A percentile compares a stretch with the other conserved stretches of the same genome.
phyloP scores from a whole-genome alignment of 345 rosid species.

The Litchi chinensis region DNA sequence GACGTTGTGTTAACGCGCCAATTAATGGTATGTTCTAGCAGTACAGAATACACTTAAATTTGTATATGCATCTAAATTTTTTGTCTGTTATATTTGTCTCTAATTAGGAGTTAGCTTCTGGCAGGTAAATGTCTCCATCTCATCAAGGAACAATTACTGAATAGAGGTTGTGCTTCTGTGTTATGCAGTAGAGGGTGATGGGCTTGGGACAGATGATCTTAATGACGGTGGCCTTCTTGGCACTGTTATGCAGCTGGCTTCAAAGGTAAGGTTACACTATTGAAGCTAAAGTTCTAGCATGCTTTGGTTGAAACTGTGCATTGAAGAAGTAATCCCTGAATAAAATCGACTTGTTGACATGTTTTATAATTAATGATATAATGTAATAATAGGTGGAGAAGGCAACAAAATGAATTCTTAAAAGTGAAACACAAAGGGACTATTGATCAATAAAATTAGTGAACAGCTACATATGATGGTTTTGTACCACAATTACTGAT shows the following conservation, averaged over 20 bases:
- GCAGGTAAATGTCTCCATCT: constrained; percentile 83
- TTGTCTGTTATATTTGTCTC: not conserved
- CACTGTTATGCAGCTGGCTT: constrained; percentile 86
- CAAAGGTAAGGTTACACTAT: constrained; percentile 58
- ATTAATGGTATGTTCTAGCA: constrained; percentile 59
- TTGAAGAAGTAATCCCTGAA: constrained; percentile 1
- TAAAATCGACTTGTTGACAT: not conserved
- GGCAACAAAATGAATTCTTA: not conserved
- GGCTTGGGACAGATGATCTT: constrained; percentile 60
- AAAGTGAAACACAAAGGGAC: too few relatives aligned
- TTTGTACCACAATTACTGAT: not conserved
- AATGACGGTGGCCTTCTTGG: constrained; percentile 85
- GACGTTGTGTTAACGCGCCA: constrained; percentile 76
- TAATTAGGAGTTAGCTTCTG: constrained; percentile 17
- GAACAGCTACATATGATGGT: not conserved
- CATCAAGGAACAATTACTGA: constrained; percentile 76
- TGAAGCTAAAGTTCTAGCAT: constrained; percentile 21
- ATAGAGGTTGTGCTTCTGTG: constrained; percentile 86
- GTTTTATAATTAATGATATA: not conserved
- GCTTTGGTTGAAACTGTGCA: constrained; percentile 11
- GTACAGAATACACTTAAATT: not conserved
- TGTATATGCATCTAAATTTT: not conserved
- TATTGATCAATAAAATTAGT: not conserved
- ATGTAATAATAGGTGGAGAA: not conserved
- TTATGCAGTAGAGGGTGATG: constrained; percentile 87